phyloP scores from a whole-genome alignment of 352 stramenopile species.

The Vaucheria bursata region DNA sequence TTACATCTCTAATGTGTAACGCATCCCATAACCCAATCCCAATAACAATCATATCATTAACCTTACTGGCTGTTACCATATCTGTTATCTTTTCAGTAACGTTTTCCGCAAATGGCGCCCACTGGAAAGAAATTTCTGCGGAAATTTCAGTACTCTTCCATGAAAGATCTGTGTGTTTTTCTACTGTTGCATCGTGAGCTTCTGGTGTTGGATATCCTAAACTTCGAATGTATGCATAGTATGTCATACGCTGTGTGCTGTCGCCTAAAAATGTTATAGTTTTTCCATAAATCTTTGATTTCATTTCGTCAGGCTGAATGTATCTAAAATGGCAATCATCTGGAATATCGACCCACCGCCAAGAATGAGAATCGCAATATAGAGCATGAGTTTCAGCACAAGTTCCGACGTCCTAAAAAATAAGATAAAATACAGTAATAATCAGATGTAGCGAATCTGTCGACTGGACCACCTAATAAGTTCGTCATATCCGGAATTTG shows the following conservation, averaged over 20 bases:
- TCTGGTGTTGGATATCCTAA: slow-evolving; percentile 25
- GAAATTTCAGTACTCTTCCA: slow-evolving; percentile 22
- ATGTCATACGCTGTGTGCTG: slow-evolving; percentile 19
- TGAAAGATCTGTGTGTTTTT: slow-evolving; percentile 46
- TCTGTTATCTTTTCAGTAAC: neutral
- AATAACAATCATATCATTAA: slow-evolving; percentile 28
- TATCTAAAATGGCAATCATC: slow-evolving; percentile 43
- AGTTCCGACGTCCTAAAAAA: too few species aligned
- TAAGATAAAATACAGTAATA: too few species aligned
- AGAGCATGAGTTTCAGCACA: neutral
- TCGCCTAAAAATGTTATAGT: slow-evolving; percentile 3
- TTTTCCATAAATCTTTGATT: neutral
- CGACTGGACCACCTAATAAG: too few species aligned
- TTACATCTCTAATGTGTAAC: slow-evolving; percentile 14
- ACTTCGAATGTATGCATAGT: slow-evolving; percentile 41
- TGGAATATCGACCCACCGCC: slow-evolving; percentile 39
- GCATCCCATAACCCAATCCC: slow-evolving; percentile 47
- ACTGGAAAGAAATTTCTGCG: slow-evolving; percentile 30
- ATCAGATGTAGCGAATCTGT: too few species aligned
- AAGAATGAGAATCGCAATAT: slow-evolving; percentile 38
- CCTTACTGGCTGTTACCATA: neutral
- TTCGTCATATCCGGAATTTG: too few species aligned
- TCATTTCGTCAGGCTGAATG: slow-evolving; percentile 22
- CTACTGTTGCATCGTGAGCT: slow-evolving; percentile 41
- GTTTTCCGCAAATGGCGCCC: slow-evolving; percentile 4